Base-by-base conservation (phyloP, 768 basidiomycete genomes). In the Suillus cothurnatus region DNA sequence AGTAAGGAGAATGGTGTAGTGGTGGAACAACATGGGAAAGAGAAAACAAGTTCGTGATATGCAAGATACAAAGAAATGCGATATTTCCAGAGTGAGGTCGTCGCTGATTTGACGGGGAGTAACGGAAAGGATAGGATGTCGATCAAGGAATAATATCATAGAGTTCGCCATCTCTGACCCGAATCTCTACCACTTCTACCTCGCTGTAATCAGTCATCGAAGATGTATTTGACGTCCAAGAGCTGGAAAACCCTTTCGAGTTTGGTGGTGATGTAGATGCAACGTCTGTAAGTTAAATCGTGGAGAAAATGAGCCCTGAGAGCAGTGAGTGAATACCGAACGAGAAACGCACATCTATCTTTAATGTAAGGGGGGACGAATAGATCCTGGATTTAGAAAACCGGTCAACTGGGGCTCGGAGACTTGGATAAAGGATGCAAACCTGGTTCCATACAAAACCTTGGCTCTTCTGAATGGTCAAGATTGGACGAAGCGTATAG, bases 391-490 rank as follows among this genome's bases (percentile, higher is more conserved):
- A 28, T 19, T 62, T 55, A 34, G 9, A 31, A n/a, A 23, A 12
- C 0, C 7, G 17, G 41, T 60, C 66, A 58, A 63, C n/a, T 61
- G 9, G 12, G 19, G 41, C 6, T 31, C 28, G 8, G 12, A 39
- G 61, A 63, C 15, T 28, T n/a, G 11, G 50, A 41, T 5, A 60
- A 47, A 21, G 28, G 23, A 61, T n/a, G 77, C 87, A 57, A 61
- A 91, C 92, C 84, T 94, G 93, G 71, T 94, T 94, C 93, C 93
- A 94, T 1, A 94, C 93, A 71, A 94, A 94, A 15, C 93, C 93
- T 76, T 94, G 92, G 70, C 92, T 93, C 73, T 84, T 84, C 73
- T 94, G 92, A 62, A 94, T 94, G 49, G 93, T 94, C 75, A 94
- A 74, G 76, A 94, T 94, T 39, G 93, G 93, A 21, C 93, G 86